phyloP scores from a whole-genome alignment of 768 basidiomycete species.

The Agaricus subrufescens region DNA sequence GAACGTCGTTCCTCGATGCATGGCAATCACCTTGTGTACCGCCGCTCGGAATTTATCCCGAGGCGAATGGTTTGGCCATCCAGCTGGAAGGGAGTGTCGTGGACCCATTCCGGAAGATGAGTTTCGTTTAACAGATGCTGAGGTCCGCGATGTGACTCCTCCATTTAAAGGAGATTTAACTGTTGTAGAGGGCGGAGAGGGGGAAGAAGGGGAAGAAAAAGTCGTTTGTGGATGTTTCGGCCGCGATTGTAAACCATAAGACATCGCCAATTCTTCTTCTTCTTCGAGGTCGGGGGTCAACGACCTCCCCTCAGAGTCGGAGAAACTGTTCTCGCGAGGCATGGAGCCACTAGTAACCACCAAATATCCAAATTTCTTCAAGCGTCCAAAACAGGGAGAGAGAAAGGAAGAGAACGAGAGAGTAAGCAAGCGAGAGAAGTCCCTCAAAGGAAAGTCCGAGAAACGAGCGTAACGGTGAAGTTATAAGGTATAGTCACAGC shows the following conservation, averaged over 20 bases:
- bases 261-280: slow-evolving; percentile 12
- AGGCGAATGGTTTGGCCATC: slow-evolving; percentile 28
- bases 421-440: not conserved
- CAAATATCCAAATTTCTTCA: not conserved
- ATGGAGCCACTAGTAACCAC: slow-evolving; percentile 24
- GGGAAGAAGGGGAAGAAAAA: not conserved
- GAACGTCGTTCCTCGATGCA: slow-evolving; percentile 48
- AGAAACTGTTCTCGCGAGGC: slow-evolving; percentile 67
- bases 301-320: slow-evolving; percentile 61
- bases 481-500: not conserved
- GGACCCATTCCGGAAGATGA: not conserved
- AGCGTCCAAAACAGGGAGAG: not conserved
- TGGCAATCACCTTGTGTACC: slow-evolving; percentile 59
- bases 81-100: not conserved
- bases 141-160: not conserved
- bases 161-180: not conserved
- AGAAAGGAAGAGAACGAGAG: not conserved
- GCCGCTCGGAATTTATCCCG: slow-evolving; percentile 48
- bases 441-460: not conserved
- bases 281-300: slow-evolving; percentile 63
- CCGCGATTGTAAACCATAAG: not conserved
- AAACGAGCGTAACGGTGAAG: no score
- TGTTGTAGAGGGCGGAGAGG: not conserved
- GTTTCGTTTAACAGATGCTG: not conserved
- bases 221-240: not conserved